Base-by-base conservation (phyloP, 148 eudicot genomes). In the Arctostaphylos glauca region DNA sequence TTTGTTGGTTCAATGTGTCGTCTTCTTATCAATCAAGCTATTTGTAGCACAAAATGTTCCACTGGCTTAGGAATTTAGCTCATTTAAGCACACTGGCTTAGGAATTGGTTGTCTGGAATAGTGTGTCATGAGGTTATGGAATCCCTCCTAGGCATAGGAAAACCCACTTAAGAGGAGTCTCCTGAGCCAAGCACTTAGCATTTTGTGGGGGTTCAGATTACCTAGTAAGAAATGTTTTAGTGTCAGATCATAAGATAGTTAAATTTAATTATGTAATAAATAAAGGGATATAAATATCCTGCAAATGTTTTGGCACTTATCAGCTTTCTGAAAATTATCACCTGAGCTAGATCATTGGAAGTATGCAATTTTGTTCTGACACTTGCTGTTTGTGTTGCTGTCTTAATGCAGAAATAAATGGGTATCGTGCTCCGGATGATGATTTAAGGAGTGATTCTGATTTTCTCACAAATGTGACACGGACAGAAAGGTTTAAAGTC, bases 381-480 rank as follows among this genome's bases (percentile, higher is more conserved):
- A 74, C 41, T 83, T 71, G 84, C 81, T 81, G 49, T 71, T 80
- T 83, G 68, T 74, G 78, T 85, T 60, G 14, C 80, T 82, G 80
- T 25, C 54, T 25, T 83, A 76, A 49, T 90, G 88, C 95, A 92
- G 99, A 90, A 70, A 64, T 75, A 83, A 85, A 81, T 86, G 83
- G 83, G 75, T 66, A 64, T 68, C 74, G 78, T 71, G 60, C 54
- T 81, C 88, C 88, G 85, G 92, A 89, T 79, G 97, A 94, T 79
- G 92, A 91, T 53, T 83, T 84, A 80, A 89, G 82, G 78, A 91
- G 82, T 81, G 98, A 91, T 82, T 83, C 87, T 48, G 94, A 96
- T 92, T 96, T 96, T 86, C 97, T 96, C 62, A 80, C 91, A 43
- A 92, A 96, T 81, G 98, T 96, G 81, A 92, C 98, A 25, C 85